A percentile compares a stretch with the other conserved stretches of the same genome.
Conservation (phyloP, 2,329 filamentous ascomycete species). For the Aspergillus sp. region DNA sequence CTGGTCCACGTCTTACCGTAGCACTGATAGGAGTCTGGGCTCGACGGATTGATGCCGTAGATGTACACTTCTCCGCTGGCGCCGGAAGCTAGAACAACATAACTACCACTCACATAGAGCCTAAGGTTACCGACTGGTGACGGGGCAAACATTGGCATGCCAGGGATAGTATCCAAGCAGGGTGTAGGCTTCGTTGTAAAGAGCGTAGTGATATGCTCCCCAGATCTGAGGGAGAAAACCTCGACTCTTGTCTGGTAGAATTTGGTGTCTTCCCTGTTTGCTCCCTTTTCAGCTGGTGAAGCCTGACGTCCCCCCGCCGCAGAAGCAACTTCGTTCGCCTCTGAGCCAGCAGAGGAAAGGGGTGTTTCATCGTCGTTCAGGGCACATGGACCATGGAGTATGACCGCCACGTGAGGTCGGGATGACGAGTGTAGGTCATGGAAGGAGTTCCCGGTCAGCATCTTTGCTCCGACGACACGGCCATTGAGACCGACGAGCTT, state of each 20-base stretch:
- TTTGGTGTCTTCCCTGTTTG: conserved; percentile 20
- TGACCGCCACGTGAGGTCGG: conserved; percentile 68
- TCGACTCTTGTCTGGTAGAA: conserved; percentile 80
- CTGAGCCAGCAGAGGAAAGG: conserved; percentile 26
- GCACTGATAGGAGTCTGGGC: conserved; percentile 48
- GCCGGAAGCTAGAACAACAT: conserved; percentile 68
- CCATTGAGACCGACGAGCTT: conserved; percentile 70
- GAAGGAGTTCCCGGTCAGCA: conserved; percentile 60
- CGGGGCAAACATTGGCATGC: conserved; percentile 58
- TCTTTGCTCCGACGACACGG: conserved; percentile 71
- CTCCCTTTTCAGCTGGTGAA: conserved; percentile 12
- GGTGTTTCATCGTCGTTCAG: conserved; percentile 37
- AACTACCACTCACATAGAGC: conserved; percentile 63
- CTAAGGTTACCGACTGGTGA: conserved; percentile 63
- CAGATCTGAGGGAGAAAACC: conserved; percentile 75
- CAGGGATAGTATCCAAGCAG: conserved; percentile 51
- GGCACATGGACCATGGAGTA: conserved; percentile 67
- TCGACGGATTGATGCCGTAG: conserved; percentile 43
- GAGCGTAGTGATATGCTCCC: conserved; percentile 61
- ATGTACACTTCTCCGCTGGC: conserved; percentile 81
- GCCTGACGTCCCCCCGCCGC: conserved; percentile 16
- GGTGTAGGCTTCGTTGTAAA: conserved; percentile 60
- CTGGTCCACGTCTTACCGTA: conserved; percentile 89
- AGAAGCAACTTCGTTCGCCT: conserved; percentile 27
- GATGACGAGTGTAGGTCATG: conserved; percentile 46